A percentile compares a stretch with the other conserved stretches of the same genome.
These are phyloP conservation scores for Fusarium sp. DNA, from an alignment of 2,329 filamentous ascomycete species.

Conservation along the genomic window DNA sequence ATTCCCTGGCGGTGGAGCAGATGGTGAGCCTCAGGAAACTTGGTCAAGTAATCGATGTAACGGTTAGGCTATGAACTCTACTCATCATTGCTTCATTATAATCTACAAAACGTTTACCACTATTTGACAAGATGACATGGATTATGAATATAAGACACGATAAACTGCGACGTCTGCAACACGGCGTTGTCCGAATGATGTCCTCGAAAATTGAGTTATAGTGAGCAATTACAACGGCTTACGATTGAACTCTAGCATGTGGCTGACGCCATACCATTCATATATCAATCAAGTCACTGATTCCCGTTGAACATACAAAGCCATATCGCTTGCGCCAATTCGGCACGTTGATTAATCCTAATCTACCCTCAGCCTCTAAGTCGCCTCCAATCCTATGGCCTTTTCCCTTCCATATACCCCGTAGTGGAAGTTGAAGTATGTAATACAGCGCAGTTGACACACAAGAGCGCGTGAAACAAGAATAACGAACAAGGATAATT, in stretches of 20 bases:
- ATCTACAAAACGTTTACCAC: too few relatives aligned
- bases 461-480: constrained; percentile 17
- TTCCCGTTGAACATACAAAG: constrained; percentile 1
- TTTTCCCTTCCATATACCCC: constrained; percentile 31
- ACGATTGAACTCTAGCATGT: neutral
- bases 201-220: neutral
- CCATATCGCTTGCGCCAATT: constrained; percentile 20
- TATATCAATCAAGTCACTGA: constrained; percentile 9
- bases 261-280: neutral
- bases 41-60: neutral
- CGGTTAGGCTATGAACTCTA: neutral
- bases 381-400: constrained; percentile 15
- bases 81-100: neutral
- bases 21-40: neutral
- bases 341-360: constrained; percentile 38
- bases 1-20: neutral
- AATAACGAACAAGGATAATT: constrained; percentile 34
- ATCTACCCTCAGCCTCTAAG: constrained; percentile 32
- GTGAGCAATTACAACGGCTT: neutral
- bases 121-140: too few relatives aligned
- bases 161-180: neutral
- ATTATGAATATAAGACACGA: neutral
- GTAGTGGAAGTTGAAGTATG: constrained; percentile 29
- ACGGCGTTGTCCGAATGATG: neutral
- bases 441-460: constrained; percentile 45